Evolutionary conservation across 768 basidiomycete species (phyloP).

Genomic region (Amanita phalloides): DNA sequence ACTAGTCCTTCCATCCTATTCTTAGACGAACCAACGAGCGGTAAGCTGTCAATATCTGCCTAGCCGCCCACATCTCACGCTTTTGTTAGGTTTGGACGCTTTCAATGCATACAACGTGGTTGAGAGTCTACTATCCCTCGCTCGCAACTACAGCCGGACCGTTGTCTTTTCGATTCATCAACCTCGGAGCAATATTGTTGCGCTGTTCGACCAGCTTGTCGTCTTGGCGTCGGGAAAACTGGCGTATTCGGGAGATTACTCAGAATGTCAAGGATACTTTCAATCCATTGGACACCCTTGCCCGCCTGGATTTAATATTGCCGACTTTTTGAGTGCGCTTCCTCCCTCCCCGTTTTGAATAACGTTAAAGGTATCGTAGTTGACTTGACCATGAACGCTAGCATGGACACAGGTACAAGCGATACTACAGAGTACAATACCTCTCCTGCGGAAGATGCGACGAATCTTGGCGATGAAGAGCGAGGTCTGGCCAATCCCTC

Average conservation of each 20-base stretch:
- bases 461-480: conserved; percentile 59
- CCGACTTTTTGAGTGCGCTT: conserved; percentile 84
- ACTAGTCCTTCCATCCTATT: conserved; percentile 95
- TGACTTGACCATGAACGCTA: conserved; percentile 60
- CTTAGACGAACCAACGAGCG: conserved; percentile 95
- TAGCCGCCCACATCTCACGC: background rate
- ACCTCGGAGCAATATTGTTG: conserved; percentile 94
- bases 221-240: conserved; percentile 64
- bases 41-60: conserved; percentile 28
- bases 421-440: conserved; percentile 27
- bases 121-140: conserved; percentile 56
- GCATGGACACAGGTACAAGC: conserved; percentile 22
- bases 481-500: conserved; percentile 32
- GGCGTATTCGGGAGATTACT: conserved; percentile 75
- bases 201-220: conserved; percentile 87
- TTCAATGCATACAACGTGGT: conserved; percentile 84
- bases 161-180: conserved; percentile 98
- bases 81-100: conserved; percentile 48
- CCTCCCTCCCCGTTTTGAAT: background rate
- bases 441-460: conserved; percentile 22
- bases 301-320: conserved; percentile 81
- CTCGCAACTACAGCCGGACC: conserved; percentile 84
- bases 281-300: conserved; percentile 17
- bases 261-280: conserved; percentile 74
- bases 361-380: conserved; percentile 27